phyloP scores from a whole-genome alignment of 2,329 filamentous ascomycete species.

The Cytospora mali region DNA sequence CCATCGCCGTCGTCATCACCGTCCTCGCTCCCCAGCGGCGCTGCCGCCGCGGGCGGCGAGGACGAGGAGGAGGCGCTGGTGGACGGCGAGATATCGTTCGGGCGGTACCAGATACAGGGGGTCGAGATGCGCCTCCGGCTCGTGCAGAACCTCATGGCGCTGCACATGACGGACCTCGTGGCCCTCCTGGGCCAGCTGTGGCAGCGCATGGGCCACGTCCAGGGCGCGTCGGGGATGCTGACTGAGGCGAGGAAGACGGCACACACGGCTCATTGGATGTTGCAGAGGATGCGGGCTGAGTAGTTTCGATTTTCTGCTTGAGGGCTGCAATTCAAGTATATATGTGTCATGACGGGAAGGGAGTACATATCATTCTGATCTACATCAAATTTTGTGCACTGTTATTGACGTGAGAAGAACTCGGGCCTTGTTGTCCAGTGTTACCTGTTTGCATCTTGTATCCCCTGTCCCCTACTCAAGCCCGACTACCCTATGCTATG shows the following conservation, averaged over 20 bases:
- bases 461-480: too few species aligned
- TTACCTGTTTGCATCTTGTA: too few species aligned
- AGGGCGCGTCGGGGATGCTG: neutral
- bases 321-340: too few species aligned
- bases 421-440: too few species aligned
- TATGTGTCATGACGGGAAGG: too few species aligned
- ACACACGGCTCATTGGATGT: neutral
- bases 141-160: slow-evolving; percentile 7
- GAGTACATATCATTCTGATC: too few species aligned
- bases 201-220: slow-evolving; percentile 1
- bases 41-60: neutral
- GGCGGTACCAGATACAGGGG: neutral
- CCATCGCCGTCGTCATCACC: neutral
- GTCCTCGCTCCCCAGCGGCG: neutral
- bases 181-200: neutral
- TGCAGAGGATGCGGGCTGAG: neutral
- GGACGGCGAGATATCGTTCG: slow-evolving; percentile 5
- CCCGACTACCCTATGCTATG: too few species aligned
- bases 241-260: neutral
- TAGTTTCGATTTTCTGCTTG: too few species aligned
- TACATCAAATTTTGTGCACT: too few species aligned
- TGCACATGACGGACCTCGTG: neutral
- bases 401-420: too few species aligned
- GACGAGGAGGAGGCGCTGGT: neutral
- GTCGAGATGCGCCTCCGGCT: slow-evolving; percentile 5